Evolutionary conservation across 257 asterid species (phyloP).

Genomic region (Rauvolfia tetraphylla): DNA sequence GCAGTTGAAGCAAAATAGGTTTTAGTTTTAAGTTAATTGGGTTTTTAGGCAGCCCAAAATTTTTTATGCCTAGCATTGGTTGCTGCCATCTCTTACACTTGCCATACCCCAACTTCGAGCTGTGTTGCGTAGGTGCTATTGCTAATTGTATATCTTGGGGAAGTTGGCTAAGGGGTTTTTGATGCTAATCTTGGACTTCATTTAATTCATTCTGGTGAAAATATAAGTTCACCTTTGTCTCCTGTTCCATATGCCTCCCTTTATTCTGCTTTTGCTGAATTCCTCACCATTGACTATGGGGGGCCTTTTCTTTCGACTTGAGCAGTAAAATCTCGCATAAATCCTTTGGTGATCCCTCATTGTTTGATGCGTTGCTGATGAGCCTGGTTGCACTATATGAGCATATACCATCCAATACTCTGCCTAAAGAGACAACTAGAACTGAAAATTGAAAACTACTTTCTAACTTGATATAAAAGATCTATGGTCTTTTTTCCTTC

Average conservation of each 20-base stretch:
- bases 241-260: not conserved
- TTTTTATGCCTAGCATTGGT: not conserved
- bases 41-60: not conserved
- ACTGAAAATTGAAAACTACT: not conserved
- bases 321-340: not conserved
- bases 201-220: no score
- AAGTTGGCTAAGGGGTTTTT: not conserved
- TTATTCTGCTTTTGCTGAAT: not conserved
- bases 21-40: not conserved
- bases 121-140: not conserved
- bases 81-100: not conserved
- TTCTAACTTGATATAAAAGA: not conserved
- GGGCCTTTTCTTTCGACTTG: not conserved
- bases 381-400: not conserved
- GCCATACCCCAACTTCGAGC: not conserved
- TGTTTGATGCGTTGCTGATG: not conserved
- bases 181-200: no score
- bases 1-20: not conserved
- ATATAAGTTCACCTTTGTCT: no score
- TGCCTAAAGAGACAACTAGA: not conserved
- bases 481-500: not conserved
- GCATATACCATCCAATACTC: not conserved
- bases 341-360: not conserved
- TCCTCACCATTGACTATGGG: no score
- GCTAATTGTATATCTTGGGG: not conserved